phyloP scores from a whole-genome alignment of 805 yeast genomes.

The Hanseniaspora singularis region DNA sequence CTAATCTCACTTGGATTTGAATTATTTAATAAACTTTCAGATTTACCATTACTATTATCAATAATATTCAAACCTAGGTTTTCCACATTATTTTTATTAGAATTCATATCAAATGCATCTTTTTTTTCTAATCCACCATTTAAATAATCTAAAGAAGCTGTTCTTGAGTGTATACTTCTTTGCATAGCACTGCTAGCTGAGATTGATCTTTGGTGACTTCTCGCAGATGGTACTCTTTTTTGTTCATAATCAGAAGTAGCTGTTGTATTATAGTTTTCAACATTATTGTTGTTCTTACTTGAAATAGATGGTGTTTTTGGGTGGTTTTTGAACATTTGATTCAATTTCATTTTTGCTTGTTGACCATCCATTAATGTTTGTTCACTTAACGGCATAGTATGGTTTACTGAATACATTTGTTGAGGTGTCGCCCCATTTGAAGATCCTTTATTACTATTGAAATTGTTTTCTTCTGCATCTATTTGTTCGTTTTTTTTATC shows the following conservation, averaged over 20 bases:
- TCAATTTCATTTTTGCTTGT: slow-evolving; percentile 9
- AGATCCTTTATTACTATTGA: background rate
- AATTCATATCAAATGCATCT: too few relatives aligned
- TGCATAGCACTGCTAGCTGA: slow-evolving; percentile 9
- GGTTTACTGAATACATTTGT: slow-evolving; percentile 10
- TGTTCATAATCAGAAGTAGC: background rate
- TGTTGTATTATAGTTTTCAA: too few relatives aligned
- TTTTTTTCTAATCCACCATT: too few relatives aligned
- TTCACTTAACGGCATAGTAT: slow-evolving; percentile 14
- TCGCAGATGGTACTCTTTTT: slow-evolving; percentile 3
- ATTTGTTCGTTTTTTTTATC: slow-evolving; percentile 2
- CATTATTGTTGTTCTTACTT: too few relatives aligned
- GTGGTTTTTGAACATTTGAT: slow-evolving; percentile 8
- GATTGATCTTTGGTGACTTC: slow-evolving; percentile 6
- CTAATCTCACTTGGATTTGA: slow-evolving; percentile 18
- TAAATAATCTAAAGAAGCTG: slow-evolving; percentile 11
- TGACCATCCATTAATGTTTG: slow-evolving; percentile 15
- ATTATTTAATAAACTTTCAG: background rate
- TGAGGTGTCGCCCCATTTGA: background rate
- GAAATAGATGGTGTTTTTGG: too few relatives aligned
- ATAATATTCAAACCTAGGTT: background rate
- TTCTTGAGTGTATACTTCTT: slow-evolving; percentile 13
- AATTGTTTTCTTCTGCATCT: background rate
- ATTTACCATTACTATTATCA: too few relatives aligned
- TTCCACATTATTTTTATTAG: background rate